Evolutionary conservation across 441 rosid species (phyloP), one percentile per base, ranked within the genome.

Genomic region (Adansonia grandidieri): DNA sequence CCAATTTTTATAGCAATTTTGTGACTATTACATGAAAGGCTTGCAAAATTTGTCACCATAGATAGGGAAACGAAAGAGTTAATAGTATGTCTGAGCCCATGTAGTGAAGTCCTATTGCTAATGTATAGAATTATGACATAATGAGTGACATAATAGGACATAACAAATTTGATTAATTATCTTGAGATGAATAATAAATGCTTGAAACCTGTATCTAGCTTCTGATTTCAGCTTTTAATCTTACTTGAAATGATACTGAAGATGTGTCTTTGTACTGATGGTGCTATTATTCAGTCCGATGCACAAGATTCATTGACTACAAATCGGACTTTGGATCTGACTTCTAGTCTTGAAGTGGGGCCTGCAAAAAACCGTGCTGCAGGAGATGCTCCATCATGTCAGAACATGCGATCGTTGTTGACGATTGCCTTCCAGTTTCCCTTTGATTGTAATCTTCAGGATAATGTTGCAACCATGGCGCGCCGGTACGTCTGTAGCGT

Each of bases 381-480:
- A 1, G 96, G 92, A 70, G 94, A 89, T 82, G 84, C 84, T 7
- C 76, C 84, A 45, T 76, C 93, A 4, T 71, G 82, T 80, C 89
- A 84, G 8, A 82, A 80, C 76, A 70, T 90, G 13, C 91, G 99
- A 73, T 97, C 98, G 2, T 92, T 97, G 53, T 87, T 97, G 84
- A 95, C 99, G 9, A 95, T 97, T 15, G 98, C 98, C 74, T 95
- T 97, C 81, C 98, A 97, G 83, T 93, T 97, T 87, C 98, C 99
- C 13, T 95, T 92, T 54, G 98, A 97, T 78, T 87, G 85, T 88
- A 88, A 85, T 82, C 85, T 93, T 69, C 98, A 91, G 78, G 99
- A 97, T 0, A 95, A 90, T 82, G 98, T 97, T 69, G 97, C 96
- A 1, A 82, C 88, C 80, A 95, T 97, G 99, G 99, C 98, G 15